Evolutionary conservation across 2,329 filamentous ascomycete genomes (phyloP).

Genomic region (Hypomyces perniciosus): DNA sequence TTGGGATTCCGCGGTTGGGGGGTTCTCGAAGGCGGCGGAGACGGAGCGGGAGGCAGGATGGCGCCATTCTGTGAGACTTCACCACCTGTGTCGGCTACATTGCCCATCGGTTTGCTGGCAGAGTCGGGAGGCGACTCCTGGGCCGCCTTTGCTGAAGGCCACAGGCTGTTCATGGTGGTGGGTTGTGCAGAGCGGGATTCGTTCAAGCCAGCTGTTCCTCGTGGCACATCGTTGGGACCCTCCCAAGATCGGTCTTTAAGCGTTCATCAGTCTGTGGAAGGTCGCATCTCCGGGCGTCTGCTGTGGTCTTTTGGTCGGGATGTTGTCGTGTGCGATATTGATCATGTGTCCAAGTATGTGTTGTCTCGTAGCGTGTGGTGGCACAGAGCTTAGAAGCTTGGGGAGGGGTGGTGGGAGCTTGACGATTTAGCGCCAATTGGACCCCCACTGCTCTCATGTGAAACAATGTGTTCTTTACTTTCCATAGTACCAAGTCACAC

Average conservation of each 20-base stretch:
- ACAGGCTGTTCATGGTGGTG: constrained; percentile 41
- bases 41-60: constrained; percentile 27
- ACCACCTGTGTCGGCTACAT: constrained; percentile 8
- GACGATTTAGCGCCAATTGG: too few species aligned
- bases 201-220: constrained; percentile 6
- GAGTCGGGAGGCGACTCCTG: constrained; percentile 32
- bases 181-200: constrained; percentile 7
- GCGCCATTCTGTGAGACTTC: constrained; percentile 23
- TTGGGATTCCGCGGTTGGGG: constrained; percentile 8
- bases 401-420: too few species aligned
- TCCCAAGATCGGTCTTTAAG: not conserved
- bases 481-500: too few species aligned
- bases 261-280: not conserved
- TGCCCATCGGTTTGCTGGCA: constrained; percentile 37
- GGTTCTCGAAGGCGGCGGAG: constrained; percentile 19
- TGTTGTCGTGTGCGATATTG: too few species aligned
- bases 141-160: constrained; percentile 33
- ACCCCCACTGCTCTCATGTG: too few species aligned
- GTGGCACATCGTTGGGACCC: constrained; percentile 15
- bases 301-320: too few species aligned
- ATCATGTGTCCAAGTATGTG: too few species aligned
- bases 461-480: too few species aligned
- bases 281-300: not conserved
- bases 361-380: too few species aligned
- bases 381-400: too few species aligned